Percentiles rank a stretch among this genome's conserved stretches.
Conservation (phyloP, 805 yeast genomes). For the Helenozyma baotianmanensis region DNA sequence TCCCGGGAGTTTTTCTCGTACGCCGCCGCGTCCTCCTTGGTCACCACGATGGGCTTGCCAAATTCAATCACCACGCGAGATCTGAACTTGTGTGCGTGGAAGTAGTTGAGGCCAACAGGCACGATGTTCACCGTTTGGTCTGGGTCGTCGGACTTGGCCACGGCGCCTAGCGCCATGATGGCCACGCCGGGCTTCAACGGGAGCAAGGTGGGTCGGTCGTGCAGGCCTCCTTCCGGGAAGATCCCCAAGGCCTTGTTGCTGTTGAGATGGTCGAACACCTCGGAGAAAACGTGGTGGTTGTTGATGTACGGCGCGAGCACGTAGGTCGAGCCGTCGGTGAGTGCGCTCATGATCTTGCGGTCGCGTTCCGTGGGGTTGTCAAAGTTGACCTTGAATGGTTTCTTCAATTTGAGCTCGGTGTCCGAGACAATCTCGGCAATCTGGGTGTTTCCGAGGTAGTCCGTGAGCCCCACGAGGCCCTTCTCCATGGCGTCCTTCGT, state of each 20-base stretch:
- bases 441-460: conserved; percentile 31
- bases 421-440: conserved; percentile 29
- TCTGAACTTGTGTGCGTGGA: conserved; percentile 39
- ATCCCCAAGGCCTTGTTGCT: conserved; percentile 33
- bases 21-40: conserved; percentile 21
- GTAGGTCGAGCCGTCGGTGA: conserved; percentile 26
- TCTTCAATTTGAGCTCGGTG: conserved; percentile 21
- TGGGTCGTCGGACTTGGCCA: conserved; percentile 24
- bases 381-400: conserved; percentile 20
- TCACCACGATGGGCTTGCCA: conserved; percentile 38
- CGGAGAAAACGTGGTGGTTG: conserved; percentile 30
- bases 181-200: conserved; percentile 45
- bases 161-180: conserved; percentile 41
- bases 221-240: conserved; percentile 44
- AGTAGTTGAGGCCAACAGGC: conserved; percentile 41
- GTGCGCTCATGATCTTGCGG: conserved; percentile 10
- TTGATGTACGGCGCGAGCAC: conserved; percentile 39
- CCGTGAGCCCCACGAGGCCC: conserved; percentile 35
- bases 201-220: conserved; percentile 37
- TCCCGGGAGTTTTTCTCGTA: conserved; percentile 25
- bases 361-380: conserved; percentile 10
- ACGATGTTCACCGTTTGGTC: conserved; percentile 24
- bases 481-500: conserved; percentile 28
- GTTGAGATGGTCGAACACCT: conserved; percentile 35
- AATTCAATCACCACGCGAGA: conserved; percentile 40